Conservation (phyloP, 2,329 filamentous ascomycete genomes). For the Pseudogymnoascus sp. region DNA sequence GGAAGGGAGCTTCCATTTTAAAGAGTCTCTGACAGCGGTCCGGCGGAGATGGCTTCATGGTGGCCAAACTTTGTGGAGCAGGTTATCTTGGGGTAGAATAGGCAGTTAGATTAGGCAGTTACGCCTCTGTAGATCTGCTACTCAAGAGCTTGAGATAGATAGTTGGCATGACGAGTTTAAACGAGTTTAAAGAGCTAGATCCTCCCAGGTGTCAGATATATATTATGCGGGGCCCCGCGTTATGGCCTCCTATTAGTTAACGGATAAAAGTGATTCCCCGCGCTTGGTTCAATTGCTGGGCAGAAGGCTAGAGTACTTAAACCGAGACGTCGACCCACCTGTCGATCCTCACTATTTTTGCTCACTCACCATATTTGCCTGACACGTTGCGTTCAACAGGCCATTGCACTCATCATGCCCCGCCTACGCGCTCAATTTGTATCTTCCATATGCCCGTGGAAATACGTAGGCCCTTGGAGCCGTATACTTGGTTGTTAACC, state of each 20-base stretch:
- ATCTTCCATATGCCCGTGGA: neutral
- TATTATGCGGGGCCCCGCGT: conserved; percentile 2
- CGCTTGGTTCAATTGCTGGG: neutral
- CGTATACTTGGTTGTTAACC: neutral
- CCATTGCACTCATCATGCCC: neutral
- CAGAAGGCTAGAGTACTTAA: neutral
- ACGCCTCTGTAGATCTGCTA: neutral
- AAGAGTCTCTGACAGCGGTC: neutral
- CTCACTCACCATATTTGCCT: neutral
- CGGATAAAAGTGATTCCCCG: neutral
- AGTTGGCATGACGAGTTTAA: neutral
- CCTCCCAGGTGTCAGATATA: neutral
- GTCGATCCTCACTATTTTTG: neutral
- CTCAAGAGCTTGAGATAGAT: neutral
- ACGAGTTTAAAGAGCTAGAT: neutral
- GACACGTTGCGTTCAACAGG: neutral
- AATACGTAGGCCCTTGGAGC: neutral
- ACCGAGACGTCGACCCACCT: neutral
- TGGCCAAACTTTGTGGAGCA: neutral
- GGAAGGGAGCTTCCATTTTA: conserved; percentile 1
- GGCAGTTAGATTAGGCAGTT: conserved; percentile 1
- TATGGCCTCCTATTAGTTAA: neutral
- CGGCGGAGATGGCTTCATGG: neutral
- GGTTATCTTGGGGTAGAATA: neutral
- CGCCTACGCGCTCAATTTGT: neutral